Evolutionary conservation across 345 rosid genomes (phyloP), one percentile per base, ranked within the genome.

Genomic region (Moricandia arvensis): DNA sequence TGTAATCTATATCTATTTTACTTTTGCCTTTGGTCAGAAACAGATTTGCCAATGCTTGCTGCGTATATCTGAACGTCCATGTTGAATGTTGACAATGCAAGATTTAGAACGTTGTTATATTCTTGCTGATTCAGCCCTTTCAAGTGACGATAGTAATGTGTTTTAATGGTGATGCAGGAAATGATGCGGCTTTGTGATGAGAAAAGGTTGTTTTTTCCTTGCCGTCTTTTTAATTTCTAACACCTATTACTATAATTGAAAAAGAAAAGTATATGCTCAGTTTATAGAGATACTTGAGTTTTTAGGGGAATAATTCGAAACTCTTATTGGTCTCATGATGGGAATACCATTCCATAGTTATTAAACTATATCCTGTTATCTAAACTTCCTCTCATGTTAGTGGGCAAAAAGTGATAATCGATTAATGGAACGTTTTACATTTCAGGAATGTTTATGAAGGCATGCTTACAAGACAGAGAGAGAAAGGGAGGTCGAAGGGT

Each of bases 101-200:
- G 8, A 63, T 59, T 3, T 71, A 49, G 37, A 34, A 29, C 5
- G 62, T 66, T 59, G 3, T 34, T 69, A 7, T 64, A 63, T 15
- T 7, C 43, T 68, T 63, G 9, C 63, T 35, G 7, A 27, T 51
- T 59, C 45, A 70, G 8, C 57, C 67, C 13, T 24, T 66, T 41
- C 30, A 45, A 80, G 41, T 27, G 60, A 41, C 12, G 12, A 27
- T 63, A 26, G 27, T 71, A 51, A 66, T 55, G 57, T 31, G 12
- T 71, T 61, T 61, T 7, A n/a, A 11, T 76, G 67, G 73, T 73
- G 72, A 76, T 85, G 88, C 96, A 95, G 99, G 98, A 93, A 80
- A 95, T 95, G 99, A 86, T 88, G 87, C 89, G 75, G 60, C 96
- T 87, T 62, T 95, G 99, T 63, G 97, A 95, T 75, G 99, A 91